Evolutionary conservation across 169 alveolate genomes (phyloP).

Genomic region (Plasmodium vinckei): DNA sequence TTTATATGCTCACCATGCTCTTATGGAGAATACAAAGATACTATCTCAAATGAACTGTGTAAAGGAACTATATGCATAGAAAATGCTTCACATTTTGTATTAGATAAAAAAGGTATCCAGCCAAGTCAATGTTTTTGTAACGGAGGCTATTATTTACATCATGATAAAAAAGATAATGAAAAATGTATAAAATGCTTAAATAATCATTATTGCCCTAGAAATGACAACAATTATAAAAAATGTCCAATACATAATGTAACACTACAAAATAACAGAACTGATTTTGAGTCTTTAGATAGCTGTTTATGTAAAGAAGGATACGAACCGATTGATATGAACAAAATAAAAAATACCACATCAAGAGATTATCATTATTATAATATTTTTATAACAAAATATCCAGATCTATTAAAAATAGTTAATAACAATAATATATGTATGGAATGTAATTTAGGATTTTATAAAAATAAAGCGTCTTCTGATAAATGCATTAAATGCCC

Average conservation of each 20-base stretch:
- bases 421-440: slow-evolving; percentile 76
- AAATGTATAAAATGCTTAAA: slow-evolving; percentile 11
- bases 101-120: slow-evolving; percentile 71
- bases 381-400: slow-evolving; percentile 24
- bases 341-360: slow-evolving; percentile 9
- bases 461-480: slow-evolving; percentile 76
- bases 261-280: not conserved
- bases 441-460: slow-evolving; percentile 84
- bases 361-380: slow-evolving; percentile 47
- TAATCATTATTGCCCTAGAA: slow-evolving; percentile 47
- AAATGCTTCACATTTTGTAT: slow-evolving; percentile 60
- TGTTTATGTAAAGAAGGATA: slow-evolving; percentile 72
- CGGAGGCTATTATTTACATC: slow-evolving; percentile 51
- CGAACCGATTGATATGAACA: slow-evolving; percentile 59
- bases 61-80: slow-evolving; percentile 74
- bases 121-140: slow-evolving; percentile 78
- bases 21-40: slow-evolving; percentile 78
- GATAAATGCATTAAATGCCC: slow-evolving; percentile 84
- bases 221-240: not conserved
- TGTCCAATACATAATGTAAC: slow-evolving; percentile 62
- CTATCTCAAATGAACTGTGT: slow-evolving; percentile 76
- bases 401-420: slow-evolving; percentile 20
- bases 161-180: not conserved
- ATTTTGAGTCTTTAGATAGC: slow-evolving; percentile 28
- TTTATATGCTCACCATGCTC: slow-evolving; percentile 63